These are phyloP conservation scores for Ambrosia trifida DNA, from an alignment of 129 eudicot genomes.

Conservation along the genomic window DNA sequence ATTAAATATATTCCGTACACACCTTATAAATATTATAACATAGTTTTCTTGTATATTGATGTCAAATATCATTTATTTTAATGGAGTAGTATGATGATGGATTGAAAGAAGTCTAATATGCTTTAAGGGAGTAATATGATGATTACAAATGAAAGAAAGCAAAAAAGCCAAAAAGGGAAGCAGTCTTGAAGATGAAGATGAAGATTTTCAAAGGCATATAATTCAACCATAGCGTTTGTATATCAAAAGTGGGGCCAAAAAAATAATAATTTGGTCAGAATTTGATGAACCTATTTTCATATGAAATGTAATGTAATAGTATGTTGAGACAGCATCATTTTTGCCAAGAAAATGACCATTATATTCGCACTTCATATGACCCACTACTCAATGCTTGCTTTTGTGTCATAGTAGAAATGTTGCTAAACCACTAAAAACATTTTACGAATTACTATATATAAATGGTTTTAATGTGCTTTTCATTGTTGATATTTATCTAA, in stretches of 20 bases:
- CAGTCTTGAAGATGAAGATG: constrained; percentile 28
- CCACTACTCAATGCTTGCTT: constrained; percentile 28
- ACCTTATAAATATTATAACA: no score
- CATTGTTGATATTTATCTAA: no score
- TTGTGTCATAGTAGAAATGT: constrained; percentile 1
- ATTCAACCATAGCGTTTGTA: constrained; percentile 31
- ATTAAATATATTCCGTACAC: no score
- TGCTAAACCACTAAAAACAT: background rate
- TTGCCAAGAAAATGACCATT: constrained; percentile 31
- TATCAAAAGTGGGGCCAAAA: constrained; percentile 33
- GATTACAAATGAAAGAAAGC: constrained; percentile 9
- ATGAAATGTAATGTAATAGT: constrained; percentile 33
- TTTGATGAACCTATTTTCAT: constrained; percentile 27
- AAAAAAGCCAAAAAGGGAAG: constrained; percentile 30
- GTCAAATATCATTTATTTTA: background rate
- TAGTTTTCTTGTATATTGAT: background rate
- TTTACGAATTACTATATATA: background rate
- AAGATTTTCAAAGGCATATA: constrained; percentile 27
- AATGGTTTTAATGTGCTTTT: background rate
- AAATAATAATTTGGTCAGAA: constrained; percentile 34
- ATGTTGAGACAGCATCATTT: constrained; percentile 38
- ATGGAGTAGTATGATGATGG: constrained; percentile 16
- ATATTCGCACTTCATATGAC: constrained; percentile 33
- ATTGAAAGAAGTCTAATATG: constrained; percentile 14
- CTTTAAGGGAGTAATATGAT: constrained; percentile 18